A percentile compares a stretch with the other conserved stretches of the same genome.
Conservation (phyloP, 768 basidiomycete species). For the Boletus bicolor region DNA sequence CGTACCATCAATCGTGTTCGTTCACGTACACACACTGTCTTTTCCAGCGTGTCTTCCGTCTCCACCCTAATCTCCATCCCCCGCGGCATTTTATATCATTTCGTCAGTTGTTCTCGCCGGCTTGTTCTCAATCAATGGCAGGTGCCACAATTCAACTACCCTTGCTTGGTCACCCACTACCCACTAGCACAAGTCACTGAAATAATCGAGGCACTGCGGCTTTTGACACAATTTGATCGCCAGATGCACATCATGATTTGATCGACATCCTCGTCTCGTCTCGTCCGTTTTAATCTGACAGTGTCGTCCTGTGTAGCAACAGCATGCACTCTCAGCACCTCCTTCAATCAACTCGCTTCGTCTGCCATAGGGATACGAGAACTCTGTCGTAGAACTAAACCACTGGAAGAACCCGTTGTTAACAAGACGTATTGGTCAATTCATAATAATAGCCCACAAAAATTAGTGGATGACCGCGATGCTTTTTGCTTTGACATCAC, state of each 20-base stretch:
- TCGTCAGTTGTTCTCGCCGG: slow-evolving; percentile 12
- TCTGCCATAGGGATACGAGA: slow-evolving; percentile 6
- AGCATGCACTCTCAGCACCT: slow-evolving; percentile 18
- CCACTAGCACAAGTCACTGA: slow-evolving; percentile 1
- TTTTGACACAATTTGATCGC: slow-evolving; percentile 28
- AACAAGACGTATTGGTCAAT: not conserved
- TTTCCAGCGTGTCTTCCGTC: slow-evolving; percentile 30
- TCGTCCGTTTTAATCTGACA: slow-evolving; percentile 21
- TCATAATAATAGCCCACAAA: slow-evolving; percentile 5
- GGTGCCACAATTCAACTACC: slow-evolving; percentile 7
- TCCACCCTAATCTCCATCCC: slow-evolving; percentile 32
- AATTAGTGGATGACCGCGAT: slow-evolving; percentile 14
- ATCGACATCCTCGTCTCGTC: slow-evolving; percentile 20
- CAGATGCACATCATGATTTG: slow-evolving; percentile 21
- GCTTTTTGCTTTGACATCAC: slow-evolving; percentile 21
- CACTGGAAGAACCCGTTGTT: slow-evolving; percentile 5
- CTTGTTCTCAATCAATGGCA: slow-evolving; percentile 14
- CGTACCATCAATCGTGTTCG: slow-evolving; percentile 31
- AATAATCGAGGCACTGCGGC: slow-evolving; percentile 17
- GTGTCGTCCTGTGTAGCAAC: slow-evolving; percentile 18
- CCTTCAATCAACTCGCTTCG: slow-evolving; percentile 4
- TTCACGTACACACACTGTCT: slow-evolving; percentile 34
- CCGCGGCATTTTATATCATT: slow-evolving; percentile 30
- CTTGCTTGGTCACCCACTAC: slow-evolving; percentile 2
- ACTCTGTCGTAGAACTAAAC: slow-evolving; percentile 10